Evolutionary conservation across 1,139 yeast genomes (phyloP), one percentile per base, ranked within the genome.

Genomic region (Blastobotrys petasosporus): DNA sequence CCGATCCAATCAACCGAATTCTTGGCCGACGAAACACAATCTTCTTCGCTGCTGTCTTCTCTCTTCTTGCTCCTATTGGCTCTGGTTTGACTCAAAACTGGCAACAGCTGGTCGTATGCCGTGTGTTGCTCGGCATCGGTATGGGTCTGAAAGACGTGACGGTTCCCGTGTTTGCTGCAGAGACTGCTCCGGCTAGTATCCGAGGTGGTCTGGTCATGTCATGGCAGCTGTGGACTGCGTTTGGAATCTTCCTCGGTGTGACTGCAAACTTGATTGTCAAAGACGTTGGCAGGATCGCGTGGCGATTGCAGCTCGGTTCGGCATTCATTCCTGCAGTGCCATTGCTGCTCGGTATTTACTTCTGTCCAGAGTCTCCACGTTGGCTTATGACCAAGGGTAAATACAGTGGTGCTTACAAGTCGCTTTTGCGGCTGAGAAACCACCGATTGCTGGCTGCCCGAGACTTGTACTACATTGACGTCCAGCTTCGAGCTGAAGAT

Each of bases 221-320:
- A 67, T 85, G 94, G 94, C 94, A 85, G 66, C 74, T 84, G 62
- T 84, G 85, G 75, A 85, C 94, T 6, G 94, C 94, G 7, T 80
- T 82, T 51, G 94, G 94, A 59, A 84, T 85, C 57, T 81, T 83
- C 77, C 71, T 85, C 58, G 94, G 94, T 45, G 82, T 82, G 61
- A 80, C 80, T 46, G 75, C 84, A 38, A 75, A 80, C 30, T 67
- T 84, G 48, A 85, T 85, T 0, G 81, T 78, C 51, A 66, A 51
- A 73, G 74, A 56, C 66, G 72, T 46, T 60, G 79, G 59, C 68
- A 68, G 36, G 67, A 71, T 59, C 42, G 56, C 55, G 9, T 53
- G 56, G 56, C 39, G 56, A 23, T 42, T 53, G 16, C 56, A 53
- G 35, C 32, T 53, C 10, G 56, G 53, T 5, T 52, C 55, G 17